Percentiles rank a stretch among this genome's conserved stretches.
phyloP scores from a whole-genome alignment of 2,329 filamentous ascomycete species.

The Byssochlamys sp. region DNA sequence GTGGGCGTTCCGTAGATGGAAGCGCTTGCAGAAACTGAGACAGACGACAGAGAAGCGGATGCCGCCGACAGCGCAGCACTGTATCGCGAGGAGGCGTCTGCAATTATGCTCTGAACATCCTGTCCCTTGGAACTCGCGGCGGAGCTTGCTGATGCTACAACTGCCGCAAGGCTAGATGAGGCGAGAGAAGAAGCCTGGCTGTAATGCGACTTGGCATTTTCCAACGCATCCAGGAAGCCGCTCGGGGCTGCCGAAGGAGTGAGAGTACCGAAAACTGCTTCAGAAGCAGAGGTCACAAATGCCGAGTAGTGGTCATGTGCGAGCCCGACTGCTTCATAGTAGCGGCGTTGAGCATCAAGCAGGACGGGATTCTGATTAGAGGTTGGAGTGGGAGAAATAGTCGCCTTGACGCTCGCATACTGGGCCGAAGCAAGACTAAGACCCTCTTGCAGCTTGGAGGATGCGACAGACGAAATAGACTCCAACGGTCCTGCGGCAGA shows the following conservation, averaged over 20 bases:
- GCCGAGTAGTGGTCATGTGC: slow-evolving; percentile 71
- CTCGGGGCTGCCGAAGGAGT: slow-evolving; percentile 31
- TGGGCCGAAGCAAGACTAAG: slow-evolving; percentile 61
- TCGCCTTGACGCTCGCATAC: slow-evolving; percentile 58
- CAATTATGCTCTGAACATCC: slow-evolving; percentile 29
- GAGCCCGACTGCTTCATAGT: slow-evolving; percentile 68
- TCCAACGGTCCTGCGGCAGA: slow-evolving; percentile 45
- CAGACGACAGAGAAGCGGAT: slow-evolving; percentile 30
- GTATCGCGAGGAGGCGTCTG: slow-evolving; percentile 38
- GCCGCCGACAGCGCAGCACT: slow-evolving; percentile 36
- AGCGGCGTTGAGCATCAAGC: slow-evolving; percentile 55
- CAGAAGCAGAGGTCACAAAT: slow-evolving; percentile 63
- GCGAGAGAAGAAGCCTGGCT: slow-evolving; percentile 27
- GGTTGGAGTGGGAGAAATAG: slow-evolving; percentile 55
- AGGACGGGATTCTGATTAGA: slow-evolving; percentile 45
- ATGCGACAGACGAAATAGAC: slow-evolving; percentile 58
- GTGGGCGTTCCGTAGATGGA: slow-evolving; percentile 38
- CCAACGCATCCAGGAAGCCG: slow-evolving; percentile 25
- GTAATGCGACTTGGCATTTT: slow-evolving; percentile 28
- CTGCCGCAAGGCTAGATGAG: slow-evolving; percentile 31
- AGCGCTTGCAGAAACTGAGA: slow-evolving; percentile 34
- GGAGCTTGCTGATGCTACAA: slow-evolving; percentile 33
- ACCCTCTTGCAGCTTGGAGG: slow-evolving; percentile 61
- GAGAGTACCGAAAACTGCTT: slow-evolving; percentile 56
- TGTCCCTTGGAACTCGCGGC: slow-evolving; percentile 24